Conservation (phyloP, 1,284 basidiomycete genomes). For the Phylloboletellus chloephorus region DNA sequence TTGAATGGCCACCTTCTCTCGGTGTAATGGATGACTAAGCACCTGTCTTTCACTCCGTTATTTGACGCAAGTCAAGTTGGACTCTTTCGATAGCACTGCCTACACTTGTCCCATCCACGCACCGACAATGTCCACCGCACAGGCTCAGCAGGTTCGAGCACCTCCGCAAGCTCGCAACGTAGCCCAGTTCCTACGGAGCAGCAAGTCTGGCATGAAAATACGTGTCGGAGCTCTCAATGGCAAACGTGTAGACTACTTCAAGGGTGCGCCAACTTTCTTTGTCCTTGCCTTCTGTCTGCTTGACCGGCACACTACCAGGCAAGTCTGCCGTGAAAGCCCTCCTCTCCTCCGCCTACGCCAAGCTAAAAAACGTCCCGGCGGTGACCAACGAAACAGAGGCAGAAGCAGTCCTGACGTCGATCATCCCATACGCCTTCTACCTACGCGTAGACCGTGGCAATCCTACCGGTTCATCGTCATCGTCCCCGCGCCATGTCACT, state of each 20-base stretch:
- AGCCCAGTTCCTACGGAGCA: constrained; percentile 80
- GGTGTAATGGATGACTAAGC: constrained; percentile 18
- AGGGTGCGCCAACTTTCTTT: constrained; percentile 46
- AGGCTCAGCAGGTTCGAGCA: constrained; percentile 66
- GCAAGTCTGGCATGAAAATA: constrained; percentile 84
- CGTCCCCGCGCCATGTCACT: constrained; percentile 75
- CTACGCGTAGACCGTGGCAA: constrained; percentile 80
- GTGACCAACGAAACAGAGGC: constrained; percentile 80
- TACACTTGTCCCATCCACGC: neutral
- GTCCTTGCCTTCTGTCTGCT: neutral
- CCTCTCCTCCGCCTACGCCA: constrained; percentile 85
- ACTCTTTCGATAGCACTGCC: neutral
- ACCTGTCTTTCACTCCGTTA: too few relatives aligned
- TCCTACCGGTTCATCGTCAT: constrained; percentile 60
- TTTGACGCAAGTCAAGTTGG: too few relatives aligned
- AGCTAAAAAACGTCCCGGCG: constrained; percentile 80
- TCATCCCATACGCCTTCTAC: constrained; percentile 87
- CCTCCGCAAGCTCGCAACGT: constrained; percentile 74
- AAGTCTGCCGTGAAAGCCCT: constrained; percentile 91
- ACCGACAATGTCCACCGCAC: constrained; percentile 39
- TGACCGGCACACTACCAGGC: constrained; percentile 44
- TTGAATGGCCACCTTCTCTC: too few relatives aligned
- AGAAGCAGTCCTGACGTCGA: constrained; percentile 56
- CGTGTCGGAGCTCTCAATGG: constrained; percentile 89
- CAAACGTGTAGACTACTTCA: constrained; percentile 97